Evolutionary conservation across 768 basidiomycete species (phyloP), one percentile per base, ranked within the genome.

Genomic region (Tylopilus intermedius): DNA sequence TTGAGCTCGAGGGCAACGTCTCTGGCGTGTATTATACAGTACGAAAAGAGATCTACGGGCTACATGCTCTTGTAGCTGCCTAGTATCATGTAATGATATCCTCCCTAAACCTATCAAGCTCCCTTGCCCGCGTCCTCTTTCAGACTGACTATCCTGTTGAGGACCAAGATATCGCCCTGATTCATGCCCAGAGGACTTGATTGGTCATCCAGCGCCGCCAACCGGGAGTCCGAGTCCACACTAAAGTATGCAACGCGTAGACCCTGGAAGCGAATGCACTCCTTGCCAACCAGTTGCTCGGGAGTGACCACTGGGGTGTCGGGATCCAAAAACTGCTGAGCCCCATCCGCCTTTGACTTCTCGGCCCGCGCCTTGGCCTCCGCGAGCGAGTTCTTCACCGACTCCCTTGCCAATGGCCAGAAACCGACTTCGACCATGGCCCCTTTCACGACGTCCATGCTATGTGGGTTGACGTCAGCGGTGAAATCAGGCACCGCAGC

Each of bases 251-350:
- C 96, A 44, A 97, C 85, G 9, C 96, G 84, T 64, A 97, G 76
- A 8, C 94, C 96, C 72, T 99, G 96, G 84, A 99, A 98, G 37
- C 96, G 80, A 50, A 98, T 80, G 65, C 87, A 90, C 70, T 98
- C 96, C 68, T 88, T 88, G 26, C 89, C 95, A 42, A 90, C 80
- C 38, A 95, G 76, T 68, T 91, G 89, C 50, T 83, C 86, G 4
- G 67, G 64, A 6, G 84, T 89, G 21, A 86, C 84, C 45, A 80
- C 78, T 1, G 90, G 92, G 26, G 83, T 88, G 50, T 77, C 79
- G 33, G 78, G 78, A 33, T 72, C 67, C 33, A 67, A 64, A 4
- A 63, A 68, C 15, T 66, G 53, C 10, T 66, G 69, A 35, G 64
- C 67, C 11, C 65, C 66, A 26, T 77, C 75, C 56, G 73, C 78